Evolutionary conservation across 495 filamentous ascomycete genomes (phyloP).

Genomic region (Glarea lozoyensis): DNA sequence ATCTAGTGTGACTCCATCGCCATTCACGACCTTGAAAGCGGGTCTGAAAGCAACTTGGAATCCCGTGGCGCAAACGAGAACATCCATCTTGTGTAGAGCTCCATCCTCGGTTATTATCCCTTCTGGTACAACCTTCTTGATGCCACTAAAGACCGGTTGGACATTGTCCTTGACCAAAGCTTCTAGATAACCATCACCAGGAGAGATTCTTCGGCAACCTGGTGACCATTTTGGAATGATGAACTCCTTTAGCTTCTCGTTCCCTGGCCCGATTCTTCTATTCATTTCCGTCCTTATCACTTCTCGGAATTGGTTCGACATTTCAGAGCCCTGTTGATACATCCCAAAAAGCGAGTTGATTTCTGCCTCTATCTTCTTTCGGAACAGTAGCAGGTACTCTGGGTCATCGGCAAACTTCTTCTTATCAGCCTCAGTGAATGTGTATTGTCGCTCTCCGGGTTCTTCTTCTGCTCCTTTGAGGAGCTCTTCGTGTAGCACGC

Average conservation of each 20-base stretch:
- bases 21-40: slow-evolving; percentile 44
- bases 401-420: slow-evolving; percentile 35
- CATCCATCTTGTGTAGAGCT: slow-evolving; percentile 41
- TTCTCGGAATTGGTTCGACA: not conserved
- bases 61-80: slow-evolving; percentile 60
- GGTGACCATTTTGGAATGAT: slow-evolving; percentile 46
- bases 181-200: slow-evolving; percentile 62
- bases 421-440: slow-evolving; percentile 34
- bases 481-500: too few species aligned
- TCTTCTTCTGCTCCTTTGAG: not conserved
- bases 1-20: slow-evolving; percentile 40
- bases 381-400: slow-evolving; percentile 23
- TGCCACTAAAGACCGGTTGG: slow-evolving; percentile 44
- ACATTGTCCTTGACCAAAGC: slow-evolving; percentile 54
- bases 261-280: slow-evolving; percentile 3
- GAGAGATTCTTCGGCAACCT: slow-evolving; percentile 62
- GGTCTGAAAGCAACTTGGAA: slow-evolving; percentile 50
- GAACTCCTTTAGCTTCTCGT: not conserved
- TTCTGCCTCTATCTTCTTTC: slow-evolving; percentile 36
- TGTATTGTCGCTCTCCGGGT: not conserved
- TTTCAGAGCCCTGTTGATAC: slow-evolving; percentile 20
- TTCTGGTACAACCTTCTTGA: slow-evolving; percentile 46
- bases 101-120: slow-evolving; percentile 49
- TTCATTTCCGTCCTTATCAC: slow-evolving; percentile 13
- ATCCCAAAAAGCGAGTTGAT: slow-evolving; percentile 46